Conservation (phyloP, 2,329 filamentous ascomycete genomes). For the Hawksworthiomyces lignivorus region DNA sequence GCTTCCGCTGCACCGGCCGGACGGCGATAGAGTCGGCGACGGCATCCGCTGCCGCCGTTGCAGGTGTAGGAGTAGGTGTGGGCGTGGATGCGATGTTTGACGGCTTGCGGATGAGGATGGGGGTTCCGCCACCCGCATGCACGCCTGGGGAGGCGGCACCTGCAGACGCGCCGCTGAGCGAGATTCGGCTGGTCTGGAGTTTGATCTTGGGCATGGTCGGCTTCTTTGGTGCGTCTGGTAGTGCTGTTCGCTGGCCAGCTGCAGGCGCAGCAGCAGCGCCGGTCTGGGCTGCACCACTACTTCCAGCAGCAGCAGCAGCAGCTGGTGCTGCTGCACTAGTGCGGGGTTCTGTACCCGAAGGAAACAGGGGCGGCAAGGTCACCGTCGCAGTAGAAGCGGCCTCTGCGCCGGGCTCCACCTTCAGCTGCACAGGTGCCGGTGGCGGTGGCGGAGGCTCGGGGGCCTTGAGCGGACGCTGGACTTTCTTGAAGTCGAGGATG, state of each 20-base stretch:
- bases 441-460: too few relatives aligned
- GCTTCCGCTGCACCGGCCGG: conserved; percentile 14
- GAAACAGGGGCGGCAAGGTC: too few relatives aligned
- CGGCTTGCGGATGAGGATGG: conserved; percentile 16
- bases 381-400: too few relatives aligned
- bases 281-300: too few relatives aligned
- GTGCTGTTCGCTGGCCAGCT: conserved; percentile 6
- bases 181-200: conserved; percentile 13
- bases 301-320: not conserved
- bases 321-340: not conserved
- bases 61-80: not conserved
- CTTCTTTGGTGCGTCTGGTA: conserved; percentile 11
- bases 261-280: not conserved
- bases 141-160: not conserved
- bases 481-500: conserved; percentile 14
- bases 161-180: conserved; percentile 1
- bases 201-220: conserved; percentile 14
- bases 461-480: conserved; percentile 11
- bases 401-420: too few relatives aligned
- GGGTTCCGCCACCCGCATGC: conserved; percentile 4
- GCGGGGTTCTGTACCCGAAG: too few relatives aligned
- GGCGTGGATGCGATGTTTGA: conserved; percentile 13
- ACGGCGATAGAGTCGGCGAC: conserved; percentile 20
- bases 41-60: not conserved
- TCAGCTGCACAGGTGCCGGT: too few relatives aligned